A percentile compares a stretch with the other conserved stretches of the same genome.
phyloP scores from a whole-genome alignment of 208 protist species.

The Crithidia sp. region DNA sequence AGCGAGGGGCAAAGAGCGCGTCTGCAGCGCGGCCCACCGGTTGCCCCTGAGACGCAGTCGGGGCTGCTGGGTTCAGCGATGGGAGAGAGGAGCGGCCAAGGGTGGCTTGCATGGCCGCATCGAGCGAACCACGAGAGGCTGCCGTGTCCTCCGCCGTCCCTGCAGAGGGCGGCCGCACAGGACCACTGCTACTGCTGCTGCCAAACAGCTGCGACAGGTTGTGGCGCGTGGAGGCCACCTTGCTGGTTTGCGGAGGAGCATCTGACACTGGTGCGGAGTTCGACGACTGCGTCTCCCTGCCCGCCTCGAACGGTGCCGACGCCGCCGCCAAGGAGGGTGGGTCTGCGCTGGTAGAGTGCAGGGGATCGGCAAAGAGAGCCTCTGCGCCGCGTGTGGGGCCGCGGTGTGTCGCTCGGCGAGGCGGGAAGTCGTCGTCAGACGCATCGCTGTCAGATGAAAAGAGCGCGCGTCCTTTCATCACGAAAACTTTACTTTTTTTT shows the following conservation, averaged over 20 bases:
- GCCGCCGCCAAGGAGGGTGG: neutral
- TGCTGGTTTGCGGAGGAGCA: slow-evolving; percentile 10
- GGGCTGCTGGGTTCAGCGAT: no score
- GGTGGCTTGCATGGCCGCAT: slow-evolving; percentile 2
- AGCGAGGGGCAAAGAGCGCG: slow-evolving; percentile 2
- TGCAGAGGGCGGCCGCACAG: neutral
- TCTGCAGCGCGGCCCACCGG: neutral
- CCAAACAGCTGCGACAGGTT: slow-evolving; percentile 31
- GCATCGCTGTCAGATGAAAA: slow-evolving; percentile 29
- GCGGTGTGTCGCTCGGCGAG: neutral
- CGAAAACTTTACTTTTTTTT: no score
- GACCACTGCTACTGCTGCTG: neutral
- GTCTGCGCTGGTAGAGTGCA: neutral
- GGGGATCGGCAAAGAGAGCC: neutral
- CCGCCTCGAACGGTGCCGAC: neutral
- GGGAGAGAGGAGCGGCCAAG: neutral
- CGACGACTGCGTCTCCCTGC: no score
- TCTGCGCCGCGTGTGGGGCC: neutral
- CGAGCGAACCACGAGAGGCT: neutral
- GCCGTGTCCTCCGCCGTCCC: neutral
- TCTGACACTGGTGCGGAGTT: neutral
- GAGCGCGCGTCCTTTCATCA: slow-evolving; percentile 15
- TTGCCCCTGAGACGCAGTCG: no score
- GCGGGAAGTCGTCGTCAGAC: slow-evolving; percentile 7
- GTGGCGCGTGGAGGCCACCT: slow-evolving; percentile 24